Conservation (phyloP, 139 green algal genomes). For the Closterium sp. region DNA sequence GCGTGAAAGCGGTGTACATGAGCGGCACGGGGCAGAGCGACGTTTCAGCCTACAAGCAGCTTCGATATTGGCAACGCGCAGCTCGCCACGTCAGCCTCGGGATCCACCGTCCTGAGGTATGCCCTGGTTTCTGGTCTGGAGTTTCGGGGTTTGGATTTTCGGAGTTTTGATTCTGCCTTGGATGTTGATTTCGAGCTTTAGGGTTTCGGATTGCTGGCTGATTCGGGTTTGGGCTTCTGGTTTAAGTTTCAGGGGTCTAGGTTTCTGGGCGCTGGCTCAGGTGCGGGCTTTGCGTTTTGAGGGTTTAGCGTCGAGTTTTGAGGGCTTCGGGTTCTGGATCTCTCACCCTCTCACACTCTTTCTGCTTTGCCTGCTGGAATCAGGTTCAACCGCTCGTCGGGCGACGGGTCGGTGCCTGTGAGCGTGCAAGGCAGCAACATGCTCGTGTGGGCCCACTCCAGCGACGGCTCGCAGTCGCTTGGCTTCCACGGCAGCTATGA, state of each 20-base stretch:
- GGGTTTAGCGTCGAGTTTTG: too few species aligned
- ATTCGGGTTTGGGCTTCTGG: too few species aligned
- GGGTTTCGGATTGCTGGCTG: too few species aligned
- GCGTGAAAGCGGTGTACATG: not conserved
- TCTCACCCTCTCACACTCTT: not conserved
- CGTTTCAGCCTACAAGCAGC: not conserved
- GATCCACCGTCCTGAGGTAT: not conserved
- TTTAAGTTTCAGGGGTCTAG: not conserved
- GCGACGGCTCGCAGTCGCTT: not conserved
- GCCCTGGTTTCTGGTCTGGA: too few species aligned
- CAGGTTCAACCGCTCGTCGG: not conserved
- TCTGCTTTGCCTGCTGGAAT: not conserved
- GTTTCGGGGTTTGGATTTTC: too few species aligned
- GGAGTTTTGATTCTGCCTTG: too few species aligned
- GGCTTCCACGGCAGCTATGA: not conserved
- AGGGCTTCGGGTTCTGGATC: too few species aligned
- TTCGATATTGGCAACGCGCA: not conserved
- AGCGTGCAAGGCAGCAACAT: not conserved
- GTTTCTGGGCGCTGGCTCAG: too few species aligned
- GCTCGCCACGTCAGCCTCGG: not conserved
- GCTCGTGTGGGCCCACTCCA: not conserved
- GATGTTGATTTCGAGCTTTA: too few species aligned
- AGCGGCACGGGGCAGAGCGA: not conserved
- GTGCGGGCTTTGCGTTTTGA: not conserved
- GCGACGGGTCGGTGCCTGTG: not conserved